A percentile compares a stretch with the other conserved stretches of the same genome.
Conservation (phyloP, 495 filamentous ascomycete genomes). For the Daldinia vernicosa region DNA sequence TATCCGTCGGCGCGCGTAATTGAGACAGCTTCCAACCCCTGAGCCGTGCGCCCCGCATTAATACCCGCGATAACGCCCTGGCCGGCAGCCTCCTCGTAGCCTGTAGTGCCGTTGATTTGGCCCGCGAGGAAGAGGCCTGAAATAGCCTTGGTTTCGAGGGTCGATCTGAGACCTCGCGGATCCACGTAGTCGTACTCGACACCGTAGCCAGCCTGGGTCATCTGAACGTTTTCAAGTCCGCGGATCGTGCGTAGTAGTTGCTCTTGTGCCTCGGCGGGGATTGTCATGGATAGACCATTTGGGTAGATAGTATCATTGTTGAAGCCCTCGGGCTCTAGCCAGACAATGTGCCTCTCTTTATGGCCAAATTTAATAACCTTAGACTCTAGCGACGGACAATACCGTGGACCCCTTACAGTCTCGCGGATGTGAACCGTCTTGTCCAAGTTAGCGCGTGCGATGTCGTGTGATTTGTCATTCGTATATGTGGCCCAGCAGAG, state of each 20-base stretch:
- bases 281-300: slow-evolving; percentile 96
- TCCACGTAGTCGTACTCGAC: slow-evolving; percentile 99
- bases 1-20: slow-evolving; percentile 89
- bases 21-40: slow-evolving; percentile 67
- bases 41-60: slow-evolving; percentile 86
- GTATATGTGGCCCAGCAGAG: slow-evolving; percentile 85
- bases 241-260: slow-evolving; percentile 82
- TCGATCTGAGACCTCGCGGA: slow-evolving; percentile 82
- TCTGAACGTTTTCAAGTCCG: slow-evolving; percentile 87
- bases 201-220: slow-evolving; percentile 97
- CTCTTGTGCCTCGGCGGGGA: slow-evolving; percentile 86
- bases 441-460: slow-evolving; percentile 85
- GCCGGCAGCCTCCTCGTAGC: slow-evolving; percentile 95
- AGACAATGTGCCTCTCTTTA: slow-evolving; percentile 84
- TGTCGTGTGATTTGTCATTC: slow-evolving; percentile 80
- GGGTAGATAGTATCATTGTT: slow-evolving; percentile 92
- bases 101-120: slow-evolving; percentile 98
- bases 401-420: slow-evolving; percentile 91
- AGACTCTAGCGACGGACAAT: slow-evolving; percentile 94
- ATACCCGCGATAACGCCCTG: slow-evolving; percentile 93
- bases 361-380: slow-evolving; percentile 89
- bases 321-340: slow-evolving; percentile 97
- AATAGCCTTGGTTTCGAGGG: slow-evolving; percentile 94
- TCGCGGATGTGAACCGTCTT: slow-evolving; percentile 96
- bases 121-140: slow-evolving; percentile 90